Base-by-base conservation (phyloP, 2,329 filamentous ascomycete species). In the Ceratocystis variospora region DNA sequence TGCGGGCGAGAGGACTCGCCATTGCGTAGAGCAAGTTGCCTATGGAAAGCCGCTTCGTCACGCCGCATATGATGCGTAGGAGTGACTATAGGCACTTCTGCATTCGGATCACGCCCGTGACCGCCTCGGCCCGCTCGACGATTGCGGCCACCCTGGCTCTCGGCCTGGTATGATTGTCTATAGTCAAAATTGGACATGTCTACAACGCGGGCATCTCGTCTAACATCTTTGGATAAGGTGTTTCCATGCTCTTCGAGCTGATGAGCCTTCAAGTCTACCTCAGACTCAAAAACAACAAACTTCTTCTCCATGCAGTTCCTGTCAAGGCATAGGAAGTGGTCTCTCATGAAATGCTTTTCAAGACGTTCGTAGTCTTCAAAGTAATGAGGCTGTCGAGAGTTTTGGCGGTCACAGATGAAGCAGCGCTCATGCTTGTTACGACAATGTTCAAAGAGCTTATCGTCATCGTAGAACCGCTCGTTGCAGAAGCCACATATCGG, bases 241-340 rank as follows among this genome's bases (percentile, higher is more conserved):
- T 86, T 85, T 0, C 87, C 90, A 73, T 99, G 94, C 65, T 87
- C 83, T 71, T 88, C 87, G 8, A 99, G 77, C 74, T 96, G 90
- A 76, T 99, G 94, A 2, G 88, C 94, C 74, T 97, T 96, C 61
- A 99, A 78, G 72, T 99, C 94, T 80, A 99, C 86, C 72, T 96
- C 90, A 0, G 91, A 92, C 66, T 90, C 90, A 71, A 99, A 99
- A 0, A 97, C 94, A 37, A 97, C 88, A 73, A 97, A 96, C 74
- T 96, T 97, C 82, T 96, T 96, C 71, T 97, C 94, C 72, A 94
- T 74, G 72, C 94, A 99, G 73, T 96, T 92, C 65, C 83, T 81
- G 71, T 99, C 91, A 5, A 83, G 75, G 73, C 94, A 99, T 0
- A 92, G 78, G 72, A 87, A 96, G 75, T 99, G 94, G 67, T 94